Percentiles rank a stretch among this genome's conserved stretches.
phyloP scores from a whole-genome alignment of 805 yeast species.

The Millerozyma miso region DNA sequence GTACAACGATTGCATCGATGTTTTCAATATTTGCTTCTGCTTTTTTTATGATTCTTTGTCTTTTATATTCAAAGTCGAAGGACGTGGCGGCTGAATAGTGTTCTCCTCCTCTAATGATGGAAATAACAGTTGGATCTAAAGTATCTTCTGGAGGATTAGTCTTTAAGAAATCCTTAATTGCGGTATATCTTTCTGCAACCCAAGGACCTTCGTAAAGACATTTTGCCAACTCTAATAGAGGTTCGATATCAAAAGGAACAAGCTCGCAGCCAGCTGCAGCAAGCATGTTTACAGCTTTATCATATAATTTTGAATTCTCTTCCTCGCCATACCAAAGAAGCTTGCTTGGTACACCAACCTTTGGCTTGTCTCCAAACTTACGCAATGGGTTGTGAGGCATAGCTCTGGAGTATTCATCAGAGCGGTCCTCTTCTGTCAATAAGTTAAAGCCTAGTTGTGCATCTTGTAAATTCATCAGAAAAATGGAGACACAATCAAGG shows the following conservation, averaged over 20 bases:
- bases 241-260: slow-evolving; percentile 64
- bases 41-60: slow-evolving; percentile 72
- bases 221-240: slow-evolving; percentile 74
- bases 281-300: slow-evolving; percentile 49
- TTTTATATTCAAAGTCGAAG: slow-evolving; percentile 80
- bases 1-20: slow-evolving; percentile 78
- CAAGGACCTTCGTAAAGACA: slow-evolving; percentile 97
- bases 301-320: slow-evolving; percentile 69
- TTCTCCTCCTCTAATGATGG: slow-evolving; percentile 76
- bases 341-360: slow-evolving; percentile 70
- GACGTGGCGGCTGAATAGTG: slow-evolving; percentile 76
- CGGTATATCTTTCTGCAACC: slow-evolving; percentile 94
- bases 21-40: slow-evolving; percentile 51
- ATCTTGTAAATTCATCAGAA: slow-evolving; percentile 71
- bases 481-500: slow-evolving; percentile 86
- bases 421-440: slow-evolving; percentile 66
- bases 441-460: slow-evolving; percentile 75
- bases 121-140: slow-evolving; percentile 78
- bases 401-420: slow-evolving; percentile 76
- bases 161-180: slow-evolving; percentile 66
- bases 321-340: slow-evolving; percentile 78
- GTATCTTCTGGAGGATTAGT: slow-evolving; percentile 65
- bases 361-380: slow-evolving; percentile 55
- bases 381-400: slow-evolving; percentile 64
- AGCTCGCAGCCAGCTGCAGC: slow-evolving; percentile 48